Conservation (phyloP, 78 protist genomes). For the Dictyostelium brefeldianum region DNA sequence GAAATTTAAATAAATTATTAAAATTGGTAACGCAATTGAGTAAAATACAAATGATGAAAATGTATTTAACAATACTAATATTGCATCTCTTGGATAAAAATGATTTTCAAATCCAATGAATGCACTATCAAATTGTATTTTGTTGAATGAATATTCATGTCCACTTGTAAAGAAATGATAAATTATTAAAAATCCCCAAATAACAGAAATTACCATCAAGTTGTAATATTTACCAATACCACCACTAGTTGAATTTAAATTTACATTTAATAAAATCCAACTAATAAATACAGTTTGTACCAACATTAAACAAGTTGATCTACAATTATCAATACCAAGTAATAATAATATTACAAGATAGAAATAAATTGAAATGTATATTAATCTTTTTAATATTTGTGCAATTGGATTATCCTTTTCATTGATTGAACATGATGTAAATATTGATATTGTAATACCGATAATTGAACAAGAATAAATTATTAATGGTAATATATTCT, state of each 20-base stretch:
- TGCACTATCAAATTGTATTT: constrained; percentile 77
- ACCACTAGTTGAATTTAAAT: neutral
- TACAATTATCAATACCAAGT: constrained; percentile 1
- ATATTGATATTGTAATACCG: neutral
- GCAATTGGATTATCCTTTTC: neutral
- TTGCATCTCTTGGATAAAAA: constrained; percentile 42
- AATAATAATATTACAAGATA: constrained; percentile 10
- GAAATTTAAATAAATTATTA: constrained; percentile 15
- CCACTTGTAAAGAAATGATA: constrained; percentile 53
- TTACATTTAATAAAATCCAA: neutral
- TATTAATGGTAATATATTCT: constrained; percentile 19
- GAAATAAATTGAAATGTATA: neutral
- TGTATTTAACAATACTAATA: constrained; percentile 70
- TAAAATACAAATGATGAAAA: constrained; percentile 44
- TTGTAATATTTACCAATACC: neutral
- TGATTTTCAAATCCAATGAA: constrained; percentile 66
- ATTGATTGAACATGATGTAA: neutral
- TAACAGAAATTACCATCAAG: neutral
- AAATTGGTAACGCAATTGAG: constrained; percentile 45
- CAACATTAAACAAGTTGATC: neutral
- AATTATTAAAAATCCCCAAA: constrained; percentile 52
- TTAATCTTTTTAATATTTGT: constrained; percentile 8
- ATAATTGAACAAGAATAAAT: constrained; percentile 25
- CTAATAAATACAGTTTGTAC: neutral
- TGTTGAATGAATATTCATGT: constrained; percentile 58